Evolutionary conservation across 2,329 filamentous ascomycete species (phyloP), one percentile per base, ranked within the genome.

Genomic region (Sarocladium kiliense): DNA sequence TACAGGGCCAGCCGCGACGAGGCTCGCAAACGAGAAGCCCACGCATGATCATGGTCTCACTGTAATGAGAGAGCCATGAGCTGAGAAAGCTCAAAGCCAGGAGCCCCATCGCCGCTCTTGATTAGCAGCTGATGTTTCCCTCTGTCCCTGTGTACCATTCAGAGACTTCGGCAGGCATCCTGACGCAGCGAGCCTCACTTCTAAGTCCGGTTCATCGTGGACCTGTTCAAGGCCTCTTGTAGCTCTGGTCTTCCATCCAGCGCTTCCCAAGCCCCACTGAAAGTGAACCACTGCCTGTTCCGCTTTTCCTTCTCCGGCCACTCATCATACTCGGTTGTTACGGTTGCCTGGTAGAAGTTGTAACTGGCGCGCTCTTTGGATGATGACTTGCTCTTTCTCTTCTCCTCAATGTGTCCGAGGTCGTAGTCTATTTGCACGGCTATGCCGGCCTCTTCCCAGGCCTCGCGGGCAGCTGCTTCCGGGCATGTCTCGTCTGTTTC

Each of bases 401-500:
- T 88, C 73, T 99, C 94, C 55, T 86, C 77, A 63, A 99, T 96
- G 60, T 87, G 81, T 60, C 92, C 92, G 53, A 99, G 81, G 70
- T 96, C 91, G 68, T 87, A 88, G 64, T 88, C 86, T 70, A 97
- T 86, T 57, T 83, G 87, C 71, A 93, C 89, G 64, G 88, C 79
- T 66, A 97, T 95, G 65, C 94, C 94, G 41, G 92, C 94, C 75
- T 97, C 94, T 76, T 97, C 94, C 94, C 94, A 97, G 58, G 94
- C 94, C 73, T 99, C 94, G 62, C 94, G 78, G 78, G 87, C 73
- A 55, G 94, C 94, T 56, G 94, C 89, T 69, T 93, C 83, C 59
- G 88, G 84, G 60, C 89, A 94, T 59, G 86, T 83, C 74, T 99
- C 94, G 72, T 99, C 94, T 32, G 85, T 87, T 72, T 99, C 94